Percentiles rank a stretch among this genome's conserved stretches.
Conservation (phyloP, 75 land plant species). For the Pseudotsuga menziesii region DNA sequence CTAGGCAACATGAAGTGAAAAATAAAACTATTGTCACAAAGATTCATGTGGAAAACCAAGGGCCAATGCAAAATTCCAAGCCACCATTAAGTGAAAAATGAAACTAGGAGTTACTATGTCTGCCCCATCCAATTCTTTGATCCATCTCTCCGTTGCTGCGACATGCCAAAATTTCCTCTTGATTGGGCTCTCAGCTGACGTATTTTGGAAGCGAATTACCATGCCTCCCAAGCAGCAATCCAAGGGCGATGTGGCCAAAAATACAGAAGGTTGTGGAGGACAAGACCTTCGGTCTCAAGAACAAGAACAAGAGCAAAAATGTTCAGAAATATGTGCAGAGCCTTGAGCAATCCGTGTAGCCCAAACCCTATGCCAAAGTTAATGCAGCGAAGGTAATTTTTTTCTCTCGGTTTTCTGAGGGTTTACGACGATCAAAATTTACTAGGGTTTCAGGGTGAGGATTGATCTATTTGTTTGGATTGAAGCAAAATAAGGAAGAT, state of each 20-base stretch:
- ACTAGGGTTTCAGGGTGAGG: no score
- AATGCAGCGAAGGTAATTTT: conserved; percentile 61
- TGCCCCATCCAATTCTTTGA: no score
- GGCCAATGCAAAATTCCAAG: no score
- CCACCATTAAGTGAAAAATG: no score
- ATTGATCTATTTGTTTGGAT: background rate
- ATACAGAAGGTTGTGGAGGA: conserved; percentile 98
- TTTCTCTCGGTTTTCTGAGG: background rate
- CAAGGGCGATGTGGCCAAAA: conserved; percentile 93
- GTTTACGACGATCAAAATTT: background rate
- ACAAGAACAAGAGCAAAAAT: conserved; percentile 98
- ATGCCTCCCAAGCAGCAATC: conserved; percentile 95
- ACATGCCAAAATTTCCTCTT: no score
- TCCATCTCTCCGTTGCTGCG: no score
- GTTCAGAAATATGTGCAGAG: conserved; percentile 97
- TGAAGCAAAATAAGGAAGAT: conserved; percentile 99
- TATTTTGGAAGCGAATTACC: background rate
- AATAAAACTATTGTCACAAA: no score
- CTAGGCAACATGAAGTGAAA: no score
- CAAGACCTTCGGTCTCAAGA: conserved; percentile 98
- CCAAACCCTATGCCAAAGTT: conserved; percentile 56
- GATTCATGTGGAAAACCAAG: no score
- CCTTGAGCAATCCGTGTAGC: conserved; percentile 78
- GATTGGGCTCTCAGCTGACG: no score
- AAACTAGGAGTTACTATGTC: no score